Evolutionary conservation across 306 rosid genomes (phyloP).

Genomic region (Arachis hypogaea): DNA sequence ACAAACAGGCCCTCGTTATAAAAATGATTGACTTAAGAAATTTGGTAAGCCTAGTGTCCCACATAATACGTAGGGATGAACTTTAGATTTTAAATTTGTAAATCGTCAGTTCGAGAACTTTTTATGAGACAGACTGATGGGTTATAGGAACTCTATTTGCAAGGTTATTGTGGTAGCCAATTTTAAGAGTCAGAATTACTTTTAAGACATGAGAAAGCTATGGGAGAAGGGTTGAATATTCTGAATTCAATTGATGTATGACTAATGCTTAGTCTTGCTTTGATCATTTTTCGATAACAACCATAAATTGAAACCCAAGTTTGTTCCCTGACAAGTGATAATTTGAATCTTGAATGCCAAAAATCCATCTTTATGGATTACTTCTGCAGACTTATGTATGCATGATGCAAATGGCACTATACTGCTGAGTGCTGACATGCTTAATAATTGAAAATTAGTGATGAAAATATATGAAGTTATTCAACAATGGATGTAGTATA

Average conservation of each 20-base stretch:
- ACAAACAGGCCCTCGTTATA: background rate
- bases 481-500: background rate
- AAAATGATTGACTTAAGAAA: background rate
- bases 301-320: background rate
- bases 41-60: background rate
- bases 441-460: background rate
- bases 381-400: background rate
- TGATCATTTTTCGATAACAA: too few species aligned
- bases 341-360: background rate
- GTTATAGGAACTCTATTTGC: background rate
- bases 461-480: background rate
- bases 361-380: background rate
- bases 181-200: background rate
- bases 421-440: background rate
- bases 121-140: background rate
- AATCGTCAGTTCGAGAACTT: background rate
- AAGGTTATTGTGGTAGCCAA: background rate
- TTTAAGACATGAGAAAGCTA: background rate
- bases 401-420: slow-evolving; percentile 1
- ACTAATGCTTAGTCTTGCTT: background rate
- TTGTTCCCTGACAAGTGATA: background rate
- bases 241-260: background rate
- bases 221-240: background rate
- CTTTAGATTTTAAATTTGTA: background rate
- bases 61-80: background rate